A percentile compares a stretch with the other conserved stretches of the same genome.
Evolutionary conservation across 1,139 yeast species (phyloP).

Genomic region (Debaryomyces udenii): DNA sequence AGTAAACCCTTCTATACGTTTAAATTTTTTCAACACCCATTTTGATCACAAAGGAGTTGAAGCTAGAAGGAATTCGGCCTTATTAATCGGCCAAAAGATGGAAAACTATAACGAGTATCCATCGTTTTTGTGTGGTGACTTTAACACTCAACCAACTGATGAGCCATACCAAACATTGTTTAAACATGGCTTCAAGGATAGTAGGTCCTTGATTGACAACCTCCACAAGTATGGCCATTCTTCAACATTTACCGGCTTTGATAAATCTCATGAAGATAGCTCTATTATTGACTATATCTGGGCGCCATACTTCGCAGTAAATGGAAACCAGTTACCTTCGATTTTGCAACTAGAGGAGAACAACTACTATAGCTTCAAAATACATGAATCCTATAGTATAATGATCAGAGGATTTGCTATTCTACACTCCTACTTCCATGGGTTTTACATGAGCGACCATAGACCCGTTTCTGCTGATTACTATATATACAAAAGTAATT

Average conservation of each 20-base stretch:
- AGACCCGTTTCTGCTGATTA: conserved; percentile 49
- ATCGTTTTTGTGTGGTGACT: conserved; percentile 52
- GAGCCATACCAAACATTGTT: conserved; percentile 49
- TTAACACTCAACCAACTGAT: conserved; percentile 57
- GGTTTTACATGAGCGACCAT: conserved; percentile 48
- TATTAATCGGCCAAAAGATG: conserved; percentile 47
- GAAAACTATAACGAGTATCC: conserved; percentile 42
- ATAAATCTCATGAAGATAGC: conserved; percentile 25
- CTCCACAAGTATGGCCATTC: conserved; percentile 41
- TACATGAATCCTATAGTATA: conserved; percentile 20
- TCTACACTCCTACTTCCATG: conserved; percentile 43
- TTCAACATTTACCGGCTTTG: conserved; percentile 52
- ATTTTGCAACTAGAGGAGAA: conserved; percentile 9
- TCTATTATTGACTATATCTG: conserved; percentile 54
- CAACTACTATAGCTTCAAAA: conserved; percentile 14
- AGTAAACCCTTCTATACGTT: conserved; percentile 24
- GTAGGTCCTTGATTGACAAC: conserved; percentile 22
- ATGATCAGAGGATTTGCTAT: conserved; percentile 39
- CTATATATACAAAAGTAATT: conserved; percentile 2
- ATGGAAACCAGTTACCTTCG: conserved; percentile 9
- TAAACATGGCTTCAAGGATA: conserved; percentile 39
- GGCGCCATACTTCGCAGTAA: conserved; percentile 30
- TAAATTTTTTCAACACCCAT: conserved; percentile 59
- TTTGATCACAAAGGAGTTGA: conserved; percentile 55
- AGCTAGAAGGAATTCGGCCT: conserved; percentile 52